Conservation (phyloP, 257 asterid species). For the Jacaranda copaia region DNA sequence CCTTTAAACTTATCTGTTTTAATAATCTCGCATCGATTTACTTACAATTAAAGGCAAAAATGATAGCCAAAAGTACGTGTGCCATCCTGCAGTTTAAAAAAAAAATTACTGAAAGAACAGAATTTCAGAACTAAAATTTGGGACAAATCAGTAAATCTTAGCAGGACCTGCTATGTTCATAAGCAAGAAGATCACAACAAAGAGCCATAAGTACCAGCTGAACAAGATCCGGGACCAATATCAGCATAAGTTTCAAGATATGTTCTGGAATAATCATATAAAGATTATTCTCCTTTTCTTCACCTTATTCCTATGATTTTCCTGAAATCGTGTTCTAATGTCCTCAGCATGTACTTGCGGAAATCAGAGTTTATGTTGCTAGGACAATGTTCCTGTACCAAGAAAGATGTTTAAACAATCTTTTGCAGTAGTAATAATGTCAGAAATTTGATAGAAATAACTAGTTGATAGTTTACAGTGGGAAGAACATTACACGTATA, state of each 20-base stretch:
- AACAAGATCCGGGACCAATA: slow-evolving; percentile 29
- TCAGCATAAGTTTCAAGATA: slow-evolving; percentile 32
- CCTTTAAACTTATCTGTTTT: too few species aligned
- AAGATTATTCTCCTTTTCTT: neutral
- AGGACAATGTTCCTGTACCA: slow-evolving; percentile 70
- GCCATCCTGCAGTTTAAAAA: slow-evolving; percentile 77
- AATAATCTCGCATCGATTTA: neutral
- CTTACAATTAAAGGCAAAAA: slow-evolving; percentile 83
- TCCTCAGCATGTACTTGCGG: slow-evolving; percentile 75
- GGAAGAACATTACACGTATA: slow-evolving; percentile 61
- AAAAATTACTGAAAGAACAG: neutral
- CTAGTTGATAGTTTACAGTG: neutral
- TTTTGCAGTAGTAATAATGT: neutral
- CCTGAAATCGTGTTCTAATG: slow-evolving; percentile 82
- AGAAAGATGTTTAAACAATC: neutral
- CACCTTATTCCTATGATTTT: slow-evolving; percentile 86
- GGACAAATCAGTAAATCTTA: neutral
- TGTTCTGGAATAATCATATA: neutral
- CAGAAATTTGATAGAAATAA: neutral
- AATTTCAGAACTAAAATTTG: neutral
- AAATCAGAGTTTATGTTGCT: slow-evolving; percentile 59
- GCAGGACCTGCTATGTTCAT: slow-evolving; percentile 75
- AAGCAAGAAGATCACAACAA: slow-evolving; percentile 81
- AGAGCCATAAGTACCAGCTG: slow-evolving; percentile 97
- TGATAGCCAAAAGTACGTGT: slow-evolving; percentile 87